Base-by-base conservation (phyloP, 371 early-diverging fungal species). In the Phascolomyces articulosus region DNA sequence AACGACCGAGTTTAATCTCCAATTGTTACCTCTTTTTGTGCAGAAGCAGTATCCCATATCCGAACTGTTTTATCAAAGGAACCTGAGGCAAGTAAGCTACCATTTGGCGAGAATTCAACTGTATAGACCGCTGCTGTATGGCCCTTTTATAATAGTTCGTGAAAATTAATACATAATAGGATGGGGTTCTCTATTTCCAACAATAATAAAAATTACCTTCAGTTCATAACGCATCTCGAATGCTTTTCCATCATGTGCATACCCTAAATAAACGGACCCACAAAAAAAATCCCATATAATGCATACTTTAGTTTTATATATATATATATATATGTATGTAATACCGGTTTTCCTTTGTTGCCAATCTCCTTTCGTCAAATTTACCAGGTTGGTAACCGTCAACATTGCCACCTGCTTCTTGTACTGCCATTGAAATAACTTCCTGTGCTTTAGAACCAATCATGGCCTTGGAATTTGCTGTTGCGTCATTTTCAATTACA, bases 31-130 rank as follows among this genome's bases (percentile, higher is more conserved):
- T 90, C 90, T 64, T 90, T 90, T 62, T 88, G 90, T 3, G 84
- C 83, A 8, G 84, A 80, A 23, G 82, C 74, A 9, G 90, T 82
- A 71, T 96, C 96, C 95, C 95, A 96, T 28, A 96, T 85, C 56
- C 93, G 83, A 26, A 95, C 91, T 7, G 95, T 91, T 73, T 93
- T 93, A 76, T 96, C 96, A 79, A 95, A 95, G 13, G 93, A 91
- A 2, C 96, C 96, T 0, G 95, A 92, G 0, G 94, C 92, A 7
- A 96, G 74, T 44, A 88, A 83, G 53, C 84, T 84, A 4, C 94
- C 95, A 69, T 87, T 89, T 7, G 91, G 90, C 8, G 95, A 93
- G 64, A 91, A 95, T 63, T 91, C 87, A 3, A 95, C 89, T 9
- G 90, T 78, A 67, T 93, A 93, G 1, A 96, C 93, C 4, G 95